phyloP scores from a whole-genome alignment of 768 basidiomycete species.

The Leccinellum rugosiceps region DNA sequence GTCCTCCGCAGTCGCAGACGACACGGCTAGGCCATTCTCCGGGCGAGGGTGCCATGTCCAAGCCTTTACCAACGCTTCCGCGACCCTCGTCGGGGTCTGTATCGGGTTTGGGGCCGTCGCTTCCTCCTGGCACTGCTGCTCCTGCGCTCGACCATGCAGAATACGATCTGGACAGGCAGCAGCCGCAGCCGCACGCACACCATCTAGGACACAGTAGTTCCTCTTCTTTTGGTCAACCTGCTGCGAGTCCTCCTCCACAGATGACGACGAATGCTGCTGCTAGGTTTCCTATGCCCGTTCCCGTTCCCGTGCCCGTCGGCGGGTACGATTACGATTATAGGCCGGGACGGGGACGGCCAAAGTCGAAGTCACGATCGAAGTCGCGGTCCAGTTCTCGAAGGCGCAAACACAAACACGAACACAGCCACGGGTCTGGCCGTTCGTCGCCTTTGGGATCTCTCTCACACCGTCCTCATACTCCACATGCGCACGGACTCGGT shows the following conservation, averaged over 20 bases:
- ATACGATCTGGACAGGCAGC: neutral
- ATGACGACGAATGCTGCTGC: neutral
- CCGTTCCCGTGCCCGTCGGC: neutral
- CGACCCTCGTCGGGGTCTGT: neutral
- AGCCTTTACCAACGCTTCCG: neutral
- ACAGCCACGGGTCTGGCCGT: slow-evolving; percentile 6
- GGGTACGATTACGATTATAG: neutral
- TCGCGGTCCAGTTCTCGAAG: neutral
- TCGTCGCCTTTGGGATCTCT: slow-evolving; percentile 5
- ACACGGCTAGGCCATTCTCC: neutral
- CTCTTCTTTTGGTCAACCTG: neutral
- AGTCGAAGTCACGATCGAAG: neutral
- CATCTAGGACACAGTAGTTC: neutral
- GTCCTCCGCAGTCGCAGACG: slow-evolving; percentile 5
- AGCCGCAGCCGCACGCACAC: neutral
- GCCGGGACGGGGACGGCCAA: neutral
- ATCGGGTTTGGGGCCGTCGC: neutral
- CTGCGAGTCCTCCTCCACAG: neutral
- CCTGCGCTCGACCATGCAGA: neutral
- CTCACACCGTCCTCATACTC: neutral
- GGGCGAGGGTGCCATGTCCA: neutral
- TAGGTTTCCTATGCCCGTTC: neutral
- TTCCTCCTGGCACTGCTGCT: neutral
- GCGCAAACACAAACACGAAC: neutral
- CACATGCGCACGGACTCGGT: neutral